phyloP scores from a whole-genome alignment of 495 filamentous ascomycete genomes.

The Aspergillus cristatus region DNA sequence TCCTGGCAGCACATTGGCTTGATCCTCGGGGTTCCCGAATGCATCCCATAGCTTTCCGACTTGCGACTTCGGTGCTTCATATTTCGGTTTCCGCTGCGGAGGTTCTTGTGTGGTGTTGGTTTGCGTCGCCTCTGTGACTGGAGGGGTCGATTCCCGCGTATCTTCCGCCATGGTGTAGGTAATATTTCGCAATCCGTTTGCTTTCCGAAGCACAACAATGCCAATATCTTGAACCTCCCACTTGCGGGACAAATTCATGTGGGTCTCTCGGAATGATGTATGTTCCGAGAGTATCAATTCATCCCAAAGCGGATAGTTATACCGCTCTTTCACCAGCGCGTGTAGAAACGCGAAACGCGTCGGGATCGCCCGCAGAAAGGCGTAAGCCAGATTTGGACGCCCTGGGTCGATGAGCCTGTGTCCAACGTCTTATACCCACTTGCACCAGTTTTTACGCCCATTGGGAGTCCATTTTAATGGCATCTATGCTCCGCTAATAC shows the following conservation, averaged over 20 bases:
- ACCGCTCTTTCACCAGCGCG: constrained; percentile 21
- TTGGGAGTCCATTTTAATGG: neutral
- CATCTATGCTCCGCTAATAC: constrained; percentile 6
- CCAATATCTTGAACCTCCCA: neutral
- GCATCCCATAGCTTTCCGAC: constrained; percentile 44
- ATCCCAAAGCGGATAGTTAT: constrained; percentile 18
- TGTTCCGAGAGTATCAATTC: constrained; percentile 7
- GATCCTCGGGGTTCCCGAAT: constrained; percentile 40
- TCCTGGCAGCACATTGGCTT: constrained; percentile 39
- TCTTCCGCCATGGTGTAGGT: constrained; percentile 47
- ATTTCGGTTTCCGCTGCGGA: constrained; percentile 24
- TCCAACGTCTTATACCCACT: constrained; percentile 3
- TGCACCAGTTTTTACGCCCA: neutral
- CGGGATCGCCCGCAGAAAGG: constrained; percentile 9
- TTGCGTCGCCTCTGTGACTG: constrained; percentile 8
- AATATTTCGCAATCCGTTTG: neutral
- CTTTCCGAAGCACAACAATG: neutral
- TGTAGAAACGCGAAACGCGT: constrained; percentile 33
- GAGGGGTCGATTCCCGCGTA: constrained; percentile 27
- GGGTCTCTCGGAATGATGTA: constrained; percentile 6
- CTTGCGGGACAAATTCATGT: constrained; percentile 7
- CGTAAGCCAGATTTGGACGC: constrained; percentile 10
- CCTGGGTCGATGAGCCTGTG: constrained; percentile 11
- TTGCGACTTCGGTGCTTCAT: constrained; percentile 37
- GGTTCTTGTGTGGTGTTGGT: constrained; percentile 12